A percentile compares a stretch with the other conserved stretches of the same genome.
These are phyloP conservation scores for Stagonosporopsis rhizophila DNA, from an alignment of 2,329 filamentous ascomycete genomes.

Conservation along the genomic window DNA sequence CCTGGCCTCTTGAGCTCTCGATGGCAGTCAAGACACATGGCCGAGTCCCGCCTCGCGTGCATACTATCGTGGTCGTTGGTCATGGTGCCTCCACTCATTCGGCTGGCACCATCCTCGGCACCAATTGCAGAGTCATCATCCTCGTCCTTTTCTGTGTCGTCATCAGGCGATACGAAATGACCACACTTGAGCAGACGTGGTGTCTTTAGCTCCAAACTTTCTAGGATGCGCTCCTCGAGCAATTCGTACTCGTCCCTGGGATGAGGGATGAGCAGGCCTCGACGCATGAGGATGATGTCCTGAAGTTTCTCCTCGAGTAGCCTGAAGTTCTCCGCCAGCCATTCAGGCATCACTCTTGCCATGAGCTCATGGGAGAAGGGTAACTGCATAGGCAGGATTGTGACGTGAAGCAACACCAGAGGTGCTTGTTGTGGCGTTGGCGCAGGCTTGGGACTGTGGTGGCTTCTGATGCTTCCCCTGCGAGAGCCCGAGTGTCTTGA, in stretches of 20 bases:
- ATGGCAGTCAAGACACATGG: constrained; percentile 59
- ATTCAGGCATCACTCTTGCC: constrained; percentile 58
- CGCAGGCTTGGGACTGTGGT: constrained; percentile 37
- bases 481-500: constrained; percentile 41
- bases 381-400: constrained; percentile 73
- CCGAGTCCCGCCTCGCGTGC: constrained; percentile 39
- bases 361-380: constrained; percentile 62
- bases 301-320: constrained; percentile 73
- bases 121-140: constrained; percentile 46
- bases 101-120: constrained; percentile 43
- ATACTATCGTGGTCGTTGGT: constrained; percentile 40
- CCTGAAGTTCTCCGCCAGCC: constrained; percentile 66
- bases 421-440: constrained; percentile 61
- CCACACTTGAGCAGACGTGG: constrained; percentile 77
- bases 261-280: constrained; percentile 78
- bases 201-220: constrained; percentile 74
- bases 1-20: constrained; percentile 47
- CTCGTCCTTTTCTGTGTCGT: constrained; percentile 50
- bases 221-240: constrained; percentile 77
- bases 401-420: constrained; percentile 79
- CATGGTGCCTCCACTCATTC: constrained; percentile 47
- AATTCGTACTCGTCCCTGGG: constrained; percentile 81
- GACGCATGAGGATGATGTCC: constrained; percentile 72
- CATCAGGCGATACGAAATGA: constrained; percentile 66
- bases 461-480: constrained; percentile 36